phyloP scores from a whole-genome alignment of 2,329 filamentous ascomycete species.

The Orbilia brochopaga region DNA sequence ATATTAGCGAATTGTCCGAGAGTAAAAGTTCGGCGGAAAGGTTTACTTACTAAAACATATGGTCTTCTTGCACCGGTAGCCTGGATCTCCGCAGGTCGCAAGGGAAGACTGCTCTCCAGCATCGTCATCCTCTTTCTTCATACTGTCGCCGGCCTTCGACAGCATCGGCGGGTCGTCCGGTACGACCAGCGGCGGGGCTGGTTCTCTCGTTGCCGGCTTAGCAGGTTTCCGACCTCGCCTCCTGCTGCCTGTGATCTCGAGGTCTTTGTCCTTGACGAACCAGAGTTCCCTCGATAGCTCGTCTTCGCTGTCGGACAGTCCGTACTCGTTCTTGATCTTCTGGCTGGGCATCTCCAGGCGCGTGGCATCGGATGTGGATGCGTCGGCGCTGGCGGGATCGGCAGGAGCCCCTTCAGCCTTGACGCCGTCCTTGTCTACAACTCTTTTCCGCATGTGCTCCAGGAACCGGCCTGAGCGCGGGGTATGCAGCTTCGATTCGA shows the following conservation, averaged over 20 bases:
- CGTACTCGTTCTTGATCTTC: conserved; percentile 20
- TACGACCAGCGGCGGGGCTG: conserved; percentile 25
- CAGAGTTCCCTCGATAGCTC: conserved; percentile 28
- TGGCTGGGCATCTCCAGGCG: conserved; percentile 9
- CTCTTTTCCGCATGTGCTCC: conserved; percentile 27
- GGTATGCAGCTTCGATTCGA: conserved; percentile 40
- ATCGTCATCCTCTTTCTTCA: conserved; percentile 12
- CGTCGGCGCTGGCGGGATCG: neutral
- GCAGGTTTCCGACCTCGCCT: conserved; percentile 27
- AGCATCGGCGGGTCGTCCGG: conserved; percentile 2
- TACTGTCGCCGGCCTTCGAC: neutral
- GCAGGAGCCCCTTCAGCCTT: neutral
- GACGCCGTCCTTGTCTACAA: conserved; percentile 11
- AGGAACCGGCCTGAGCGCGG: conserved; percentile 41
- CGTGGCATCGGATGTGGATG: neutral
- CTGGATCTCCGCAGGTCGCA: conserved; percentile 33
- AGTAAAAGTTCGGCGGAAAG: neutral
- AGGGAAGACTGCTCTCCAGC: conserved; percentile 1
- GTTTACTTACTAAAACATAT: conserved; percentile 47
- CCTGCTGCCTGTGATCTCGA: conserved; percentile 8
- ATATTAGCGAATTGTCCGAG: conserved; percentile 20
- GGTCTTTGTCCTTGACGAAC: conserved; percentile 23
- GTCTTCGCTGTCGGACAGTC: conserved; percentile 38
- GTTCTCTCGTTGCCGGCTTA: conserved; percentile 11
- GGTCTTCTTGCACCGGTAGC: conserved; percentile 44